A percentile compares a stretch with the other conserved stretches of the same genome.
Evolutionary conservation across 2,329 filamentous ascomycete genomes (phyloP).

Genomic region (Tolypocladium endophyticum): DNA sequence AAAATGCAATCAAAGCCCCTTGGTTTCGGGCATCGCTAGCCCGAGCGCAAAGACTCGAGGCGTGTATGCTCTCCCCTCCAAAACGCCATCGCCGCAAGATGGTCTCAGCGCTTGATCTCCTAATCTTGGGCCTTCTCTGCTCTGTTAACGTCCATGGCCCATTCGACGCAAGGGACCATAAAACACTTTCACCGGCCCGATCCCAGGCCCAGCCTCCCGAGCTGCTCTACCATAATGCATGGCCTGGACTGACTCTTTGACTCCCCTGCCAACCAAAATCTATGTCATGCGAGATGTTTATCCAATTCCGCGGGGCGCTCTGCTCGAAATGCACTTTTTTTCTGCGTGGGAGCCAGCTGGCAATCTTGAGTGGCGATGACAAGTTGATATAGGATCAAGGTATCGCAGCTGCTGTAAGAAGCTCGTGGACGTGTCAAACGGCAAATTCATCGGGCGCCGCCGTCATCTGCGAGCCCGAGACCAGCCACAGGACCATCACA

Average conservation of each 20-base stretch:
- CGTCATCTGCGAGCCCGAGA: slow-evolving; percentile 23
- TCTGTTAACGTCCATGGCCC: background rate
- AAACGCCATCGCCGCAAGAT: slow-evolving; percentile 6
- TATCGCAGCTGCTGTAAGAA: background rate
- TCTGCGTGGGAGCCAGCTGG: background rate
- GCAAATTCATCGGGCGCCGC: background rate
- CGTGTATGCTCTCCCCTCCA: background rate
- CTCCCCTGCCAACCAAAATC: background rate
- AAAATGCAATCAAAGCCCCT: background rate
- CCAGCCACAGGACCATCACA: slow-evolving; percentile 31
- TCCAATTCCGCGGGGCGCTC: background rate
- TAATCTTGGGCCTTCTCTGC: slow-evolving; percentile 1
- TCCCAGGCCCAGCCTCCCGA: background rate
- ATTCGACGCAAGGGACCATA: background rate
- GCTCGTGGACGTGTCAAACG: background rate
- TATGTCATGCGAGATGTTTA: background rate
- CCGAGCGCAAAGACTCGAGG: background rate
- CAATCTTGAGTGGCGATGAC: background rate
- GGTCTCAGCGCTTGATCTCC: slow-evolving; percentile 8
- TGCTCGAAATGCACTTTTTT: background rate
- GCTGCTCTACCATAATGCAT: background rate
- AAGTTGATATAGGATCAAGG: background rate
- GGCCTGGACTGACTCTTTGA: background rate
- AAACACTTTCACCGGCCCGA: background rate
- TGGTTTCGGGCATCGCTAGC: background rate